These are phyloP conservation scores for Lactuca sativa DNA, from an alignment of 129 eudicot genomes.

Conservation along the genomic window DNA sequence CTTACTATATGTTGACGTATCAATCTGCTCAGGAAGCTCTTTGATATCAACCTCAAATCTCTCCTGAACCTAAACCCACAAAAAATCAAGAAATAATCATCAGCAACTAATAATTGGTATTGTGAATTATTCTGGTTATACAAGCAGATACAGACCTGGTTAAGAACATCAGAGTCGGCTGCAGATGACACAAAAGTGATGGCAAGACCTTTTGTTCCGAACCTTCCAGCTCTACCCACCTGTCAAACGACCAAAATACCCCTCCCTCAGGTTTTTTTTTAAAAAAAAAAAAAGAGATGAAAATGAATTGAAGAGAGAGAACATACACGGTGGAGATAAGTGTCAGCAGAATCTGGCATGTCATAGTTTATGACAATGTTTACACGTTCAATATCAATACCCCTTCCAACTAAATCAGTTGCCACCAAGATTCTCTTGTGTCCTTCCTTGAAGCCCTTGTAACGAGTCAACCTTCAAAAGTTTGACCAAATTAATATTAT, in stretches of 20 bases:
- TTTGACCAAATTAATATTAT: not conserved
- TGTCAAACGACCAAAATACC: constrained; percentile 22
- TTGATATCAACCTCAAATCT: constrained; percentile 95
- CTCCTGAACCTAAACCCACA: constrained; percentile 81
- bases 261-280: not conserved
- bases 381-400: constrained; percentile 94
- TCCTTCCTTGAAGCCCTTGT: constrained; percentile 94
- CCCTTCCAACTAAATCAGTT: constrained; percentile 95
- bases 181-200: constrained; percentile 91
- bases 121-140: not conserved
- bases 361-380: constrained; percentile 96
- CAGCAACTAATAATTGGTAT: too few species aligned
- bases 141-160: constrained; percentile 50
- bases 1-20: constrained; percentile 90
- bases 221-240: constrained; percentile 99
- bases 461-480: constrained; percentile 76
- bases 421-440: constrained; percentile 95
- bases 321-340: constrained; percentile 78
- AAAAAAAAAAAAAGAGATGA: not conserved
- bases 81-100: not conserved
- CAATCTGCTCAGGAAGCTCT: constrained; percentile 97
- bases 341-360: constrained; percentile 98
- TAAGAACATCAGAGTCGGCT: constrained; percentile 87
- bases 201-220: constrained; percentile 99
- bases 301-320: not conserved